Conservation (phyloP, 2,329 filamentous ascomycete species). For the Thelonectria discophora region DNA sequence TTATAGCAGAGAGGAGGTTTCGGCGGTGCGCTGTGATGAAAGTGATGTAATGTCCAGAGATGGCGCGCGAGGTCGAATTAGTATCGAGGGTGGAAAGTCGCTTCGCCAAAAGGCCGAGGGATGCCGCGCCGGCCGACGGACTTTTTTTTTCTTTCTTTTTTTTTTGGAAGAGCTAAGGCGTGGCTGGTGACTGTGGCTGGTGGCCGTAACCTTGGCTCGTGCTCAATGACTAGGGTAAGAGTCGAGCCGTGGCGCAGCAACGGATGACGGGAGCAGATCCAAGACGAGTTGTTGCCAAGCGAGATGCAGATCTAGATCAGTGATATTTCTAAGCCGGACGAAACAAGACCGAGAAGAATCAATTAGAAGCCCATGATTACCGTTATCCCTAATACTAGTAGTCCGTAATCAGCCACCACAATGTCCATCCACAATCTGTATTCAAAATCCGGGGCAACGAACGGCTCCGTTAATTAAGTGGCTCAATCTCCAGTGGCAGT, state of each 20-base stretch:
- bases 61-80: no score
- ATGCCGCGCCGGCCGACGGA: slow-evolving; percentile 10
- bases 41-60: not conserved
- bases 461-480: no score
- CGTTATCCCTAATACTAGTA: no score
- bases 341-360: not conserved
- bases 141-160: slow-evolving; percentile 10
- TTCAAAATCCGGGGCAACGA: no score
- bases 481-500: no score
- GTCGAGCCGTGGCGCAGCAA: slow-evolving; percentile 6
- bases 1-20: no score
- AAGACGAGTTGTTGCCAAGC: not conserved
- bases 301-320: not conserved
- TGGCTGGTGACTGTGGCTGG: slow-evolving; percentile 11
- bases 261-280: no score
- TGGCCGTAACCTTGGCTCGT: no score
- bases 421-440: no score
- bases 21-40: not conserved
- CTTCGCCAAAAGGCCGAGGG: slow-evolving; percentile 8
- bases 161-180: not conserved
- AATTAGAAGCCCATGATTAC: not conserved
- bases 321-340: not conserved
- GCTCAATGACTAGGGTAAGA: not conserved
- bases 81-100: not conserved
- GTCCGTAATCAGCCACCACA: no score